phyloP scores from a whole-genome alignment of 1,284 basidiomycete species.

The Takashimella koratensis region DNA sequence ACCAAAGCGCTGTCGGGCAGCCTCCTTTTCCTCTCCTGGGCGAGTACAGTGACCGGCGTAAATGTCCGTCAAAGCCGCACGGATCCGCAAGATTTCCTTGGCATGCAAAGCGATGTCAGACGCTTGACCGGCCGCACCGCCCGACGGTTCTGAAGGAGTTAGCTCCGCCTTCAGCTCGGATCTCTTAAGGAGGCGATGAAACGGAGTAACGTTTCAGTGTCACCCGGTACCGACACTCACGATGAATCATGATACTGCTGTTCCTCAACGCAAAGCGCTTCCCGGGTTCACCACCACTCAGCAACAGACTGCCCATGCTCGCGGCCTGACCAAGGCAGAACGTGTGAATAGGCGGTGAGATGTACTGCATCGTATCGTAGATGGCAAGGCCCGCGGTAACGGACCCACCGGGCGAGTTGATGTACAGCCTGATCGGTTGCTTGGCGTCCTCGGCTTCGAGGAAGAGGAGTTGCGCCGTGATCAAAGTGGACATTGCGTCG shows the following conservation, averaged over 20 bases:
- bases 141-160: conserved; percentile 88
- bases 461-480: conserved; percentile 85
- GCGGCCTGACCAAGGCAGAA: conserved; percentile 90
- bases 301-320: conserved; percentile 85
- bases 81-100: conserved; percentile 83
- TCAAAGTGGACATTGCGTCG: conserved; percentile 75
- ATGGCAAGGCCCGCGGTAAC: conserved; percentile 91
- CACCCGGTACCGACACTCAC: conserved; percentile 62
- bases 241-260: conserved; percentile 94
- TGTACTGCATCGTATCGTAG: conserved; percentile 86
- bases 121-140: conserved; percentile 87
- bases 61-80: conserved; percentile 73
- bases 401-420: conserved; percentile 89
- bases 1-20: conserved; percentile 74
- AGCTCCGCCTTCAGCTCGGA: not conserved
- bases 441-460: conserved; percentile 88
- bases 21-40: conserved; percentile 61
- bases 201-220: too few relatives aligned
- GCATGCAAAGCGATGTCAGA: conserved; percentile 92
- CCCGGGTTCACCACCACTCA: conserved; percentile 79
- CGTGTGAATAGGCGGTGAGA: conserved; percentile 87
- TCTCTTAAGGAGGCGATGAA: too few relatives aligned
- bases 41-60: conserved; percentile 63
- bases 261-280: conserved; percentile 85
- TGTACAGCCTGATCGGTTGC: conserved; percentile 88